Evolutionary conservation across 2,329 filamentous ascomycete species (phyloP), one percentile per base, ranked within the genome.

Genomic region (Chalaropsis thielavioides): DNA sequence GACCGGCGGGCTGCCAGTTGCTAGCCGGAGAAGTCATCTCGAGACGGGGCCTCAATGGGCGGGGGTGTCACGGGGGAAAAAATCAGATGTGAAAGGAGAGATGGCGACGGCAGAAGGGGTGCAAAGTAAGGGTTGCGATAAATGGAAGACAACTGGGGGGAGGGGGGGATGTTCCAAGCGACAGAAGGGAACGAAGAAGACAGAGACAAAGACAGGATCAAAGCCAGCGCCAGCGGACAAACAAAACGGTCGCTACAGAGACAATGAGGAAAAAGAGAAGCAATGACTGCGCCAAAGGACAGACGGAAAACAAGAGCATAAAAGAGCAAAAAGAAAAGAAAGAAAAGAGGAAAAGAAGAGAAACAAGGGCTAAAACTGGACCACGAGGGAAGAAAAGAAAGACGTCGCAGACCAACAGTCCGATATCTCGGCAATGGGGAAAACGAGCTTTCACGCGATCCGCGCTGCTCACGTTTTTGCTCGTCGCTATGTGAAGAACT

Each of bases 11-110:
- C 31, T 51, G 54, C 63, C 66, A 67, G 59, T 63, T 60, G 35
- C 60, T 49, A 63, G 58, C 63, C 35, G 60, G 63, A 63, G 66
- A 65, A 41, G 63, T 65, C 66, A 67, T 67, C 15, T 38, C 46
- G 38, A 58, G 38, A 44, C 11, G 24, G 24, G 27, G 54, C 54
- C 54, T 38, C 54, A 27, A 58, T 8, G 51, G 51, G 27, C 54
- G 24, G 61, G 24, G 31, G 31, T 35, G 41, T 22, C 61, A 35
- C 24, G 61, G 22, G 44, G 38, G 24, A 38, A 15, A 15, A 44
- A 31, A 61, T n/a, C 31, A 61, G 19, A 44, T 24, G 59, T 2
- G 3, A 44, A 44, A 0, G 22, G 40, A 19, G 13, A n/a, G 38
- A 17, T 51, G 46, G 11, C 22, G 22, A 27, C 2, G 11, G 11